These are phyloP conservation scores for Pleurotus ostreatus DNA, from an alignment of 768 basidiomycete genomes.

Conservation along the genomic window DNA sequence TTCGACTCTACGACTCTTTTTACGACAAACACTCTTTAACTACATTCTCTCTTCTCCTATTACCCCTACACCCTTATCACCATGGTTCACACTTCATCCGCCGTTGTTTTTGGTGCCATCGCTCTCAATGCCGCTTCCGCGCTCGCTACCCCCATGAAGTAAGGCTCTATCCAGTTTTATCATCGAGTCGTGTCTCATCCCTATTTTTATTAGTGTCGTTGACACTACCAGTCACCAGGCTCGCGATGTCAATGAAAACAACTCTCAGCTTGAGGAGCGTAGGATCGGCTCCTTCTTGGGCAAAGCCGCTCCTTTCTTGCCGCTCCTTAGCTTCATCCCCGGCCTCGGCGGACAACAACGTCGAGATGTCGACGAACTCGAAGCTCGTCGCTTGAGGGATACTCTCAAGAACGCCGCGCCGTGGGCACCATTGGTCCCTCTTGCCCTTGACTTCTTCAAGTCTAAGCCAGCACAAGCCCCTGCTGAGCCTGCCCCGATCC, in stretches of 20 bases:
- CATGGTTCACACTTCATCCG: constrained; percentile 28
- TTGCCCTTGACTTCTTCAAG: constrained; percentile 3
- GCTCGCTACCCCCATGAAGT: constrained; percentile 25
- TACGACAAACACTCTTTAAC: constrained; percentile 10
- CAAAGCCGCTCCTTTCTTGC: constrained; percentile 3
- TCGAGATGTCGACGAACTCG: background rate
- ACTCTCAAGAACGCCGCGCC: background rate
- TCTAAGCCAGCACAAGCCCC: background rate
- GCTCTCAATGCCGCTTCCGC: constrained; percentile 25
- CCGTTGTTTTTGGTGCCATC: constrained; percentile 27
- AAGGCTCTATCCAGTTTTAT: constrained; percentile 8
- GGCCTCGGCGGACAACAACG: constrained; percentile 4
- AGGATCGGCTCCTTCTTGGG: constrained; percentile 1
- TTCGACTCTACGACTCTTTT: constrained; percentile 9
- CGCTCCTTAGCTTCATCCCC: background rate
- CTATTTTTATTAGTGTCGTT: background rate
- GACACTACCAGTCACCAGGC: background rate
- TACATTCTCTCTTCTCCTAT: background rate
- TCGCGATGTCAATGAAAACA: background rate
- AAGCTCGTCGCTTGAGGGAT: background rate
- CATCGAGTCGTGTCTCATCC: constrained; percentile 8
- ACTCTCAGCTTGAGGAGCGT: background rate
- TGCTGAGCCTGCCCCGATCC: background rate
- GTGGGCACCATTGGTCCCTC: constrained; percentile 2
- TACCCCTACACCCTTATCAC: constrained; percentile 9